Percentiles rank a stretch among this genome's conserved stretches.
Conservation (phyloP, 257 asterid species). For the Rubia yunnanensis region DNA sequence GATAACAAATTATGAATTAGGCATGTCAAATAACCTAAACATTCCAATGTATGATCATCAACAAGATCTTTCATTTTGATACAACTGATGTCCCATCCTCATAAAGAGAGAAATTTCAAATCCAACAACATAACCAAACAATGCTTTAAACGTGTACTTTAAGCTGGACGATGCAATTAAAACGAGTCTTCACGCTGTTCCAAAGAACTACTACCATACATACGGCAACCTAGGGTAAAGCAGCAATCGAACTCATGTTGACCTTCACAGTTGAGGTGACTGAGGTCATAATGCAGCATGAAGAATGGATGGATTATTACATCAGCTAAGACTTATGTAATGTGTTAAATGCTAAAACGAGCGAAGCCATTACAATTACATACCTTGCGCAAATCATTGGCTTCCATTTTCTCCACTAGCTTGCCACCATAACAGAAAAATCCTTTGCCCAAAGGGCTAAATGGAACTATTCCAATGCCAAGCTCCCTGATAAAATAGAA, state of each 20-base stretch:
- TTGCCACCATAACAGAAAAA: slow-evolving; percentile 24
- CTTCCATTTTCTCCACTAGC: slow-evolving; percentile 9
- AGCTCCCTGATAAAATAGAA: slow-evolving; percentile 16
- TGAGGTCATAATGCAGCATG: neutral
- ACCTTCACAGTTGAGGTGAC: neutral
- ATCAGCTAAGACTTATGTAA: neutral
- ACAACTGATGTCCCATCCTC: neutral
- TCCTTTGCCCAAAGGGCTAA: slow-evolving; percentile 26
- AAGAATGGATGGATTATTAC: neutral
- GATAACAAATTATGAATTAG: neutral
- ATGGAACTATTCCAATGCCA: slow-evolving; percentile 29
- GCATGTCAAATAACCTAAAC: neutral
- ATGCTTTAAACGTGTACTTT: neutral
- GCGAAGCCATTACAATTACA: neutral
- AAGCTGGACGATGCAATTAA: neutral
- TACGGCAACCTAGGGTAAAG: neutral
- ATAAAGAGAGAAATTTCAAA: neutral
- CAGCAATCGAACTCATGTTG: neutral
- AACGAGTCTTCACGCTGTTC: neutral
- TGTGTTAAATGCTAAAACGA: neutral
- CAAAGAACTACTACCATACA: neutral
- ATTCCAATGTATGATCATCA: neutral
- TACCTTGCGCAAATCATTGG: slow-evolving; percentile 25
- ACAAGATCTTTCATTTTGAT: neutral
- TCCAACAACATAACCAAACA: neutral